phyloP scores from a whole-genome alignment of 2,329 filamentous ascomycete species.

The Blumeriella jaapii region DNA sequence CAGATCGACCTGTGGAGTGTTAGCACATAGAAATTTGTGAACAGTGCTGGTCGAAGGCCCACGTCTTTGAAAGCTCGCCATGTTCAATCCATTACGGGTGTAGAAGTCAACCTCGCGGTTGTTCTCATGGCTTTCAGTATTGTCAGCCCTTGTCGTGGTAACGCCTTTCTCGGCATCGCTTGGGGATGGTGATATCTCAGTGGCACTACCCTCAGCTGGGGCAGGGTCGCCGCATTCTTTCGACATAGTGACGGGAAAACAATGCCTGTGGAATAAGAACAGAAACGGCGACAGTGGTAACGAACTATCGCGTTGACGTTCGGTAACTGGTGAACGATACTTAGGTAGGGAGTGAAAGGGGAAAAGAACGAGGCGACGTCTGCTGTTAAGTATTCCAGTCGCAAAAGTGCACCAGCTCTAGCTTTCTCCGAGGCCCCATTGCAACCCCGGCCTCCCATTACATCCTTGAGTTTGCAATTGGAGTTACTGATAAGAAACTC shows the following conservation, averaged over 20 bases:
- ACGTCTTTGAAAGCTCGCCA: constrained; percentile 2
- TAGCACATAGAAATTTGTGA: neutral
- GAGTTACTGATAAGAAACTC: too few relatives aligned
- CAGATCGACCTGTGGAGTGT: neutral
- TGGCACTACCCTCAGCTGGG: neutral
- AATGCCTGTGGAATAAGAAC: too few relatives aligned
- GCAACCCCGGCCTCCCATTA: too few relatives aligned
- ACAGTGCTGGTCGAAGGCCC: neutral
- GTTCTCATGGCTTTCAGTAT: neutral
- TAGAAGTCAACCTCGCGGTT: constrained; percentile 5
- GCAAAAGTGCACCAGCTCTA: too few relatives aligned
- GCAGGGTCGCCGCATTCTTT: neutral
- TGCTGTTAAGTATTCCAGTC: too few relatives aligned
- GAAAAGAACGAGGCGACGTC: too few relatives aligned
- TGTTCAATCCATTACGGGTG: constrained; percentile 5
- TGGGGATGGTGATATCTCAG: neutral
- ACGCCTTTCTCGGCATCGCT: constrained; percentile 2
- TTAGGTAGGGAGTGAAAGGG: too few relatives aligned
- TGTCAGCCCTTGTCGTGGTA: neutral
- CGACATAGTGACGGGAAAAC: neutral
- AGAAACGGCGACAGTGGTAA: neutral
- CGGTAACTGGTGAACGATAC: too few relatives aligned
- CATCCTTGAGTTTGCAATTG: too few relatives aligned
- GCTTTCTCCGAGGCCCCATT: too few relatives aligned
- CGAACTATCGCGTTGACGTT: too few relatives aligned